These are phyloP conservation scores for Rhododendron kiyosumense DNA, from an alignment of 148 eudicot species.

Conservation along the genomic window DNA sequence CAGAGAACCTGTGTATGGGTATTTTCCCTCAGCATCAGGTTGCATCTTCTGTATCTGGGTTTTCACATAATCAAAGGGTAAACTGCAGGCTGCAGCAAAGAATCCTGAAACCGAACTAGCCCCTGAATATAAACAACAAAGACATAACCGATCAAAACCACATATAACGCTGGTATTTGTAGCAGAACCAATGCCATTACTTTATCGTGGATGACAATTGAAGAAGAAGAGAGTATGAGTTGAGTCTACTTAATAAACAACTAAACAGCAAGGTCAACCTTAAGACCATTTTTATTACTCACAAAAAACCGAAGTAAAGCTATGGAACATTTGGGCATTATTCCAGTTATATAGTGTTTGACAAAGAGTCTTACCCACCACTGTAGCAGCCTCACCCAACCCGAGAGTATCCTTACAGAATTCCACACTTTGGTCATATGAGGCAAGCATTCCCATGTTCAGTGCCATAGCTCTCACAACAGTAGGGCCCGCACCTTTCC, in stretches of 20 bases:
- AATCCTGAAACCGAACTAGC: slow-evolving; percentile 93
- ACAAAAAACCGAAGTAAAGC: not conserved
- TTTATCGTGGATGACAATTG: not conserved
- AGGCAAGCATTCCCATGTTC: slow-evolving; percentile 99
- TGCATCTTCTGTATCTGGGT: slow-evolving; percentile 99
- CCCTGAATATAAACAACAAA: slow-evolving; percentile 36
- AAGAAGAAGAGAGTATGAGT: not conserved
- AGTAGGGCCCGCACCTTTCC: slow-evolving; percentile 96
- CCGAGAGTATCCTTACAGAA: slow-evolving; percentile 75
- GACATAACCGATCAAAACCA: not conserved
- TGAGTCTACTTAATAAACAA: not conserved
- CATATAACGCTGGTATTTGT: not conserved
- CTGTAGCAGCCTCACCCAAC: slow-evolving; percentile 69
- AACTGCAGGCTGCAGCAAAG: slow-evolving; percentile 92
- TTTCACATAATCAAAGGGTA: slow-evolving; percentile 92
- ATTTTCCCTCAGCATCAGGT: slow-evolving; percentile 86
- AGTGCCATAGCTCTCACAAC: slow-evolving; percentile 96
- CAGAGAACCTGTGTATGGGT: slow-evolving; percentile 70
- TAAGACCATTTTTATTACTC: not conserved
- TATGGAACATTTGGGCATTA: not conserved
- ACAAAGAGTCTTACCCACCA: slow-evolving; percentile 48
- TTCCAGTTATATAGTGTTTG: not conserved
- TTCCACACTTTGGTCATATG: slow-evolving; percentile 93
- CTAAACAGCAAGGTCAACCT: not conserved
- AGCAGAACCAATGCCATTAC: not conserved